phyloP scores from a whole-genome alignment of 176 grass and related monocot species.

The Bothriochloa decipiens region DNA sequence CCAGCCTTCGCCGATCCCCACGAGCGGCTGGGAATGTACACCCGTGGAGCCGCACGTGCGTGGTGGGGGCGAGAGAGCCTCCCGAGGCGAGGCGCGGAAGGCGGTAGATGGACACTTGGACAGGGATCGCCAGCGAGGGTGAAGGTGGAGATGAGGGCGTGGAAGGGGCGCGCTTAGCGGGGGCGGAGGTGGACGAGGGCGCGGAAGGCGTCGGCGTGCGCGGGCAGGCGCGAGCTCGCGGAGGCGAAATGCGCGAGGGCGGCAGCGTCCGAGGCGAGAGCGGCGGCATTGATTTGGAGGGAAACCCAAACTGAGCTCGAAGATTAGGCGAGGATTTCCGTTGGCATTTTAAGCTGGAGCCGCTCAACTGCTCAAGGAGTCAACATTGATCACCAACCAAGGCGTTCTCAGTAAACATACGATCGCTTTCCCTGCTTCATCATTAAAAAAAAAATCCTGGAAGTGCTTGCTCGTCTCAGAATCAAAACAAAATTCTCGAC shows the following conservation, averaged over 20 bases:
- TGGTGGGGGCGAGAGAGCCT: not conserved
- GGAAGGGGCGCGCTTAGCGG: constrained; percentile 34
- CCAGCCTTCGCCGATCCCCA: constrained; percentile 28
- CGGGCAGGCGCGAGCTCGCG: constrained; percentile 28
- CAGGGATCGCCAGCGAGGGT: constrained; percentile 18
- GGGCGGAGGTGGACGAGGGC: constrained; percentile 30
- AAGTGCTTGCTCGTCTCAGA: too few species aligned
- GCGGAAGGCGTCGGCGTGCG: not conserved
- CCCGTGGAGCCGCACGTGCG: constrained; percentile 16
- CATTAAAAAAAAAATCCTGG: not conserved
- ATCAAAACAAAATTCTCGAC: too few species aligned
- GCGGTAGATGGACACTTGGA: constrained; percentile 9
- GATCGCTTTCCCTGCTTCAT: not conserved
- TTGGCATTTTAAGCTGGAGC: not conserved
- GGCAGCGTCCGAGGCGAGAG: too few species aligned
- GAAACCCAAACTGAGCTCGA: not conserved
- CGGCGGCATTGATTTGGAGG: too few species aligned
- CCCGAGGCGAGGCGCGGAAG: constrained; percentile 17
- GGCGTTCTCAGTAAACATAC: not conserved
- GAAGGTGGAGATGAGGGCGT: constrained; percentile 45
- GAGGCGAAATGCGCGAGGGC: too few species aligned
- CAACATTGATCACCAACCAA: too few species aligned
- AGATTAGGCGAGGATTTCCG: not conserved
- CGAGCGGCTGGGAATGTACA: constrained; percentile 42
- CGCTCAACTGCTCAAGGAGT: not conserved